Conservation (phyloP, 2,329 filamentous ascomycete genomes). For the Exophiala oligosperma region DNA sequence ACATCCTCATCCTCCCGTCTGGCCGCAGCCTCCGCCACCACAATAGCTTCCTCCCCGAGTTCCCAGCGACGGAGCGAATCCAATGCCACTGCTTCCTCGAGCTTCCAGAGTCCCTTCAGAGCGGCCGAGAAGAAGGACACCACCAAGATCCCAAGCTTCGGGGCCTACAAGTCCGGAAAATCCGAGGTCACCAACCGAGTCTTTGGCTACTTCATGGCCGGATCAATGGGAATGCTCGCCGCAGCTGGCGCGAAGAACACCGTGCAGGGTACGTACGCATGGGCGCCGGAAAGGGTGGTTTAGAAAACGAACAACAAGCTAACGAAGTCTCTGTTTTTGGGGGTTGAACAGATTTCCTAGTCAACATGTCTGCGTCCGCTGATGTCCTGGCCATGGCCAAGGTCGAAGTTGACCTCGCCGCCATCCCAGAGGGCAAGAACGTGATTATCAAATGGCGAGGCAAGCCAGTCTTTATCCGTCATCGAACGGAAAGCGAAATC, state of each 20-base stretch:
- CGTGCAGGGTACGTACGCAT: constrained; percentile 76
- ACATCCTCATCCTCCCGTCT: constrained; percentile 38
- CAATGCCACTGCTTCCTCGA: constrained; percentile 39
- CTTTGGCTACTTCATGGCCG: constrained; percentile 98
- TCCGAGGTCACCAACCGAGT: constrained; percentile 74
- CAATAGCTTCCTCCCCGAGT: constrained; percentile 24
- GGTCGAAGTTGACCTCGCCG: constrained; percentile 90
- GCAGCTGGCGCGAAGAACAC: constrained; percentile 96
- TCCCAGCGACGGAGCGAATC: constrained; percentile 37
- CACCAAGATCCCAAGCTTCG: constrained; percentile 83
- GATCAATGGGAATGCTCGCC: constrained; percentile 85
- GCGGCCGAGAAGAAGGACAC: constrained; percentile 42
- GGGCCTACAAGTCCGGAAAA: constrained; percentile 76
- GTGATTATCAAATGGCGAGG: constrained; percentile 99
- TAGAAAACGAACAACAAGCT: constrained; percentile 11
- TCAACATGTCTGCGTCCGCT: constrained; percentile 99
- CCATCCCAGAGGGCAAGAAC: constrained; percentile 99
- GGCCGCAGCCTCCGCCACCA: constrained; percentile 38
- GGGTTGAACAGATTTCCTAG: constrained; percentile 77
- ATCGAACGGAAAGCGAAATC: constrained; percentile 92
- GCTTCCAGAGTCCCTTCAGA: constrained; percentile 57
- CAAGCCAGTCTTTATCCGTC: constrained; percentile 99
- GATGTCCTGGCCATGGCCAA: constrained; percentile 99
- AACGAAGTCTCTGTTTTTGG: neutral
- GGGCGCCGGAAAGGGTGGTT: neutral